Base-by-base conservation (phyloP, 345 rosid genomes). In the Murraya paniculata region DNA sequence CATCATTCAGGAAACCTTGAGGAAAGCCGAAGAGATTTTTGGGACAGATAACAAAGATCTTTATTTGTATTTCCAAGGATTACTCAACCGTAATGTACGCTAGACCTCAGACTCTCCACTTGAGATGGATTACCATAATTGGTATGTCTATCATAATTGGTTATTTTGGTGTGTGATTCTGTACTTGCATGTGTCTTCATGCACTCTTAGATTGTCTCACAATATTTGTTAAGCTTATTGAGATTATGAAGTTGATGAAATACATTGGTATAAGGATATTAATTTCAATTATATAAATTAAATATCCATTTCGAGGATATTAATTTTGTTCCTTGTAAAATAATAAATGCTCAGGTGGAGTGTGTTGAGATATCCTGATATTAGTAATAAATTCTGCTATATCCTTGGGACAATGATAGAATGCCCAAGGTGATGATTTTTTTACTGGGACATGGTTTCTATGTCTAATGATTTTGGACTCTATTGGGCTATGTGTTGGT, bases 1-100 rank as follows among this genome's bases (percentile, higher is more conserved):
- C 64, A 66, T 18, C 71, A n/a, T 76, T 56, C 86, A 93, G 99
- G 99, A 95, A 86, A 95, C 98, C 61, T 86, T 93, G 71, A 85
- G 87, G 86, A 95, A 92, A 83, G 96, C 98, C 27, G 99, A 91
- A 77, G 97, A 92, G 77, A 91, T 93, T 78, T 95, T 95, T 82
- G 98, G 97, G 80, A 82, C 82, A 7, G 96, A 95, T 5, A 90
- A 89, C 88, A 92, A 89, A 83, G 98, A 95, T 88, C 95, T 95
- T 55, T 92, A 86, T 73, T 27, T 90, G 45, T 91, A 88, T 21
- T 95, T 95, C 84, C 93, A 93, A 82, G 97, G 98, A 73, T 84
- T 95, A 85, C 89, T 95, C 80, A 86, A 82, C 81, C 93, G 92
- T 61, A 90, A 86, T 73, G 71, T 83, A 25, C 90, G 84, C 81